Evolutionary conservation across 768 basidiomycete species (phyloP).

Genomic region (Mrakia blollopis): DNA sequence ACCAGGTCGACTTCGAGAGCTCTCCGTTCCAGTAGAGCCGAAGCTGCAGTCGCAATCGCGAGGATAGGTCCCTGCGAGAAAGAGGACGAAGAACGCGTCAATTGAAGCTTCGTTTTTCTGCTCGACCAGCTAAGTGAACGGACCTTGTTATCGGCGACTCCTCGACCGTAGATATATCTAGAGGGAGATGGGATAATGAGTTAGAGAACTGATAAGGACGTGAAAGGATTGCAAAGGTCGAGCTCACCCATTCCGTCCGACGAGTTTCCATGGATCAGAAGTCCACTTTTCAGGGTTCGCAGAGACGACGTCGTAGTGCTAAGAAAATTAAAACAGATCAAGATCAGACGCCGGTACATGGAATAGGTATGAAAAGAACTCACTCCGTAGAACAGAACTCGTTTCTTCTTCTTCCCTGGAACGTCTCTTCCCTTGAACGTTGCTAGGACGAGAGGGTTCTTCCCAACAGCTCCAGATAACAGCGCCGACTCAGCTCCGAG

Average conservation of each 20-base stretch:
- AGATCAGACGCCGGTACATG: too few species aligned
- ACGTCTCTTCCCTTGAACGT: constrained; percentile 71
- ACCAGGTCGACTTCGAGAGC: constrained; percentile 80
- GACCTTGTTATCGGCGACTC: constrained; percentile 83
- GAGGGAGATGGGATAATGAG: background rate
- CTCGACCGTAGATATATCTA: constrained; percentile 44
- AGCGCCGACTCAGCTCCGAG: constrained; percentile 77
- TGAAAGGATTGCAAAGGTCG: background rate
- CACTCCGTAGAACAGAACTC: constrained; percentile 82
- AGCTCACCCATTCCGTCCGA: constrained; percentile 66
- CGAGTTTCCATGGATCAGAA: constrained; percentile 74
- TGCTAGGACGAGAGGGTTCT: constrained; percentile 83
- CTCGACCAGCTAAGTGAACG: background rate
- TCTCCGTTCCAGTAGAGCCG: constrained; percentile 65
- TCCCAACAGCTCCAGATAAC: constrained; percentile 50
- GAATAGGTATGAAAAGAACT: constrained; percentile 1
- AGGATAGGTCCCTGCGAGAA: constrained; percentile 68
- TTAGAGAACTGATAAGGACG: background rate
- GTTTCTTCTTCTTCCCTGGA: constrained; percentile 53
- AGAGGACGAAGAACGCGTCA: background rate
- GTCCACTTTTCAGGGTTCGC: constrained; percentile 71
- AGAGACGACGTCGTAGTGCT: constrained; percentile 92
- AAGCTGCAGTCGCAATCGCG: constrained; percentile 82
- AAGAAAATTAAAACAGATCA: background rate
- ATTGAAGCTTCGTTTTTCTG: too few species aligned